phyloP scores from a whole-genome alignment of 768 basidiomycete genomes.

The Candolleomyces eurysporus region DNA sequence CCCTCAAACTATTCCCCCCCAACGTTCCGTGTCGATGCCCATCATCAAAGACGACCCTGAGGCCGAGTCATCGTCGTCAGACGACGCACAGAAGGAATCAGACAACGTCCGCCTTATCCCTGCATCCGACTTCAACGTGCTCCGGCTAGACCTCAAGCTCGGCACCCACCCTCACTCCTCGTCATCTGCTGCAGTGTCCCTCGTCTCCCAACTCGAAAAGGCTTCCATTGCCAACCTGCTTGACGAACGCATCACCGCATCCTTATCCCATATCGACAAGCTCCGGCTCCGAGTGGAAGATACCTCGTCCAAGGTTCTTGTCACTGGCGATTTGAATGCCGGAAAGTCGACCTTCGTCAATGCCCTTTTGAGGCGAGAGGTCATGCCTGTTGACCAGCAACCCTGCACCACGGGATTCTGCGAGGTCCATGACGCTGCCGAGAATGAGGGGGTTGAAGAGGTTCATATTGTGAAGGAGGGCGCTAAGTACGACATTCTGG shows the following conservation, averaged over 20 bases:
- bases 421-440: constrained; percentile 89
- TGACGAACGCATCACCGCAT: constrained; percentile 75
- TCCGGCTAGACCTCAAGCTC: constrained; percentile 90
- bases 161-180: constrained; percentile 71
- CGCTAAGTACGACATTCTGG: constrained; percentile 60
- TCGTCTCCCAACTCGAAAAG: constrained; percentile 92
- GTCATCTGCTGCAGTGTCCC: constrained; percentile 58
- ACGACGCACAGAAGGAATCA: constrained; percentile 25
- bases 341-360: constrained; percentile 99
- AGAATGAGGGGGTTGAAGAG: constrained; percentile 79
- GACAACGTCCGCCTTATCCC: constrained; percentile 36
- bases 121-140: constrained; percentile 74
- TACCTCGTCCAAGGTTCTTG: constrained; percentile 92
- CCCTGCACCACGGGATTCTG: constrained; percentile 97
- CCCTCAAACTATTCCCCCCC: constrained; percentile 47
- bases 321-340: constrained; percentile 97
- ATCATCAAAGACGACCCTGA: constrained; percentile 35
- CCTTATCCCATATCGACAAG: constrained; percentile 78
- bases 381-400: constrained; percentile 98
- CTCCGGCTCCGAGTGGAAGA: constrained; percentile 87
- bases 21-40: constrained; percentile 52
- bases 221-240: constrained; percentile 89
- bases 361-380: constrained; percentile 82
- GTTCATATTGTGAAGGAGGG: constrained; percentile 79
- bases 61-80: constrained; percentile 21